Conservation (phyloP, 139 green algal genomes). For the Tetraselmis chui region DNA sequence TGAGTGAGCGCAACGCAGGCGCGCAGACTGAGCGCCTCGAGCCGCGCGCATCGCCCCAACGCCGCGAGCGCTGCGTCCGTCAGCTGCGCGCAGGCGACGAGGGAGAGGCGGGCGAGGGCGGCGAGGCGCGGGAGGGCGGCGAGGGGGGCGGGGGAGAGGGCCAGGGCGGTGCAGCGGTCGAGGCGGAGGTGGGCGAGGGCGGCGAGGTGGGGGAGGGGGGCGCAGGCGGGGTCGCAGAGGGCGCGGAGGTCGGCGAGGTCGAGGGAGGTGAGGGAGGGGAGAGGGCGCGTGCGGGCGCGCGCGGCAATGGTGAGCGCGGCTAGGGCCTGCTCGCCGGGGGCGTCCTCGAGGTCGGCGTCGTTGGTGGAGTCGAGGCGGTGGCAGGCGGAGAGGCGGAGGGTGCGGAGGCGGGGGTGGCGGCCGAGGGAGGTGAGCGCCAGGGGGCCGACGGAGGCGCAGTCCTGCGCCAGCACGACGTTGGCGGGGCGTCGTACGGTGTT, state of each 20-base stretch:
- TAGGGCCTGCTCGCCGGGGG: not conserved
- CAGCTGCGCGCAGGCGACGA: not conserved
- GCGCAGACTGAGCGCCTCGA: not conserved
- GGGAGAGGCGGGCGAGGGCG: not conserved
- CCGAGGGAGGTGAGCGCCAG: not conserved
- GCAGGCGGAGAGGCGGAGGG: not conserved
- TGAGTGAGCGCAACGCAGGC: not conserved
- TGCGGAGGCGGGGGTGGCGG: not conserved
- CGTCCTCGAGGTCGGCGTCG: not conserved
- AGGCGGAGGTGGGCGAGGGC: not conserved
- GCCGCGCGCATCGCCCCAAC: not conserved
- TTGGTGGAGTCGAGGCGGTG: not conserved
- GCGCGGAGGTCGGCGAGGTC: not conserved
- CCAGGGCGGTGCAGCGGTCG: not conserved
- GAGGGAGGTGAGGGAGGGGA: not conserved
- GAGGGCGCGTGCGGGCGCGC: too few species aligned
- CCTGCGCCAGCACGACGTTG: too few species aligned
- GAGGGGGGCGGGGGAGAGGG: not conserved
- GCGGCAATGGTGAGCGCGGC: not conserved
- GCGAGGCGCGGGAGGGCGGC: not conserved
- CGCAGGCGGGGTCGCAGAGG: not conserved
- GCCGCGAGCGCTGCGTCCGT: not conserved
- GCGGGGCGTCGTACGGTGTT: too few species aligned
- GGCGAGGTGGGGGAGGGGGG: not conserved
- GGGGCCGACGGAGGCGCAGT: not conserved